A percentile compares a stretch with the other conserved stretches of the same genome.
phyloP scores from a whole-genome alignment of 441 rosid species.

The Macaranga tanarius region DNA sequence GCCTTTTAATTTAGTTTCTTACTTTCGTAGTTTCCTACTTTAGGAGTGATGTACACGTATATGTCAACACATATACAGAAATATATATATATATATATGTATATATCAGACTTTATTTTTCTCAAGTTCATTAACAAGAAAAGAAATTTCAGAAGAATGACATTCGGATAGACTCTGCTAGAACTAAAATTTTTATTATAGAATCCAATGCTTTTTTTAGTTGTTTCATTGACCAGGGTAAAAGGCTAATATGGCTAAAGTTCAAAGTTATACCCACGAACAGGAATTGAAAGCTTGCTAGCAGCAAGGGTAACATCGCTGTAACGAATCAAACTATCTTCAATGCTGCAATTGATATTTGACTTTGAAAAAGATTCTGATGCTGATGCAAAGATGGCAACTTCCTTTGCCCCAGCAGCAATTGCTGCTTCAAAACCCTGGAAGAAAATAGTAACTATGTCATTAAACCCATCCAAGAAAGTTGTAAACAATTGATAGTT shows the following conservation, averaged over 20 bases:
- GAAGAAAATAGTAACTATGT: not conserved
- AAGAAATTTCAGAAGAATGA: not conserved
- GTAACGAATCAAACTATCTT: constrained; percentile 84
- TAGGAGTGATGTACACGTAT: too few relatives aligned
- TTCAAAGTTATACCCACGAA: constrained; percentile 70
- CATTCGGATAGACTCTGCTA: not conserved
- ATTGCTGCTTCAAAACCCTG: constrained; percentile 95
- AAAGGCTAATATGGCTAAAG: not conserved
- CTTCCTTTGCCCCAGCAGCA: constrained; percentile 95
- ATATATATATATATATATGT: too few relatives aligned
- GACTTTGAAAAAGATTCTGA: constrained; percentile 90
- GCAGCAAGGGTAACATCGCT: constrained; percentile 71
- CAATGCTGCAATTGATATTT: constrained; percentile 87
- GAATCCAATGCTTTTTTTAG: not conserved
- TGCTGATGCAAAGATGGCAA: constrained; percentile 94
- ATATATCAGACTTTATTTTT: too few relatives aligned
- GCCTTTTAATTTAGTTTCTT: too few relatives aligned
- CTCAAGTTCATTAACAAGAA: too few relatives aligned
- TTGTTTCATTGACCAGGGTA: not conserved
- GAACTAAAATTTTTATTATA: not conserved
- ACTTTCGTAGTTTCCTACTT: too few relatives aligned
- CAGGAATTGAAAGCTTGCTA: constrained; percentile 65
- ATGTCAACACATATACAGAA: too few relatives aligned
- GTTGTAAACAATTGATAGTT: not conserved
- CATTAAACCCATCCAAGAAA: constrained; percentile 21